Percentiles rank a stretch among this genome's conserved stretches.
Evolutionary conservation across 75 land plant species (phyloP).

Genomic region (Chamaecyparis obtusa): DNA sequence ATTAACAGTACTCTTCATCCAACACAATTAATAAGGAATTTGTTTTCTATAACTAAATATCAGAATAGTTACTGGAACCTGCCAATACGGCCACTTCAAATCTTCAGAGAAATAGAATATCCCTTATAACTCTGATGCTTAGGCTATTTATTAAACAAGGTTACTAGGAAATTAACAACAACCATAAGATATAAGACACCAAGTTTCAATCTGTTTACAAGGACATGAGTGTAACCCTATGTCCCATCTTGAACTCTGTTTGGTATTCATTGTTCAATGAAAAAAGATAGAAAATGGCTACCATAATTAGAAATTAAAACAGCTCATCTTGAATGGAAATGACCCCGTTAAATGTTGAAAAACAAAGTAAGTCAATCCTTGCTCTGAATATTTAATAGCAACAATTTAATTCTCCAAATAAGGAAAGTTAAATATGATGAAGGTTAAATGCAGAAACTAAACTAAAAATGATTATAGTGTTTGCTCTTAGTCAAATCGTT

Average conservation of each 20-base stretch:
- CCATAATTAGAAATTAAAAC: neutral
- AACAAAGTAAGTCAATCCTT: neutral
- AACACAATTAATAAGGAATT: neutral
- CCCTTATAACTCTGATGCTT: neutral
- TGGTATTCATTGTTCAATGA: neutral
- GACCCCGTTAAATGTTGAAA: neutral
- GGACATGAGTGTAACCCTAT: neutral
- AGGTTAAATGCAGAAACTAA: neutral
- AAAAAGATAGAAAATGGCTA: neutral
- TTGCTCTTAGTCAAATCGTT: neutral
- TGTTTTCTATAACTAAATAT: neutral
- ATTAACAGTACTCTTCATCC: neutral
- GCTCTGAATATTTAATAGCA: conserved; percentile 1
- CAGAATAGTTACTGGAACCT: neutral
- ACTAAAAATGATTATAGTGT: neutral
- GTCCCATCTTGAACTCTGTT: neutral
- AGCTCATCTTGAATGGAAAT: neutral
- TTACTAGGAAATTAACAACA: neutral
- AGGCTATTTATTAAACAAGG: neutral
- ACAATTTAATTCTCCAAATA: neutral
- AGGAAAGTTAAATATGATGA: neutral
- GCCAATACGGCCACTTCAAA: neutral
- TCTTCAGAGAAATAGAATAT: neutral
- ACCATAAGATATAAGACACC: neutral
- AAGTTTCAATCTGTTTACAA: neutral